phyloP scores from a whole-genome alignment of 2,329 filamentous ascomycete genomes.

The Cordyceps militaris region DNA sequence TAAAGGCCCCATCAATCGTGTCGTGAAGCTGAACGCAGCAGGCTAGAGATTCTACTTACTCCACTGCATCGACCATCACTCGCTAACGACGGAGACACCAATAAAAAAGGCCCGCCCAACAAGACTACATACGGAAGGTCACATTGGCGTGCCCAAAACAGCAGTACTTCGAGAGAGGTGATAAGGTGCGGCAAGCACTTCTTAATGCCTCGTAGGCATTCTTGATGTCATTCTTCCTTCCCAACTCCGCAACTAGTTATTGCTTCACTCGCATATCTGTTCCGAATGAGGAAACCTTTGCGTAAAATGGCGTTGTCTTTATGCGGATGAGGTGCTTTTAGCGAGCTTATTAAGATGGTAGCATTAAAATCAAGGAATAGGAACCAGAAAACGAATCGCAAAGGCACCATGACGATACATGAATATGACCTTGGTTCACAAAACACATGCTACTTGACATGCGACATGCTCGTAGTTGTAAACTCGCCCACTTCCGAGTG shows the following conservation, averaged over 20 bases:
- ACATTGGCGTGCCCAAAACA: not conserved
- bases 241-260: too few relatives aligned
- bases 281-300: too few relatives aligned
- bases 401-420: too few relatives aligned
- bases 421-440: too few relatives aligned
- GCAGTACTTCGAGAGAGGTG: not conserved
- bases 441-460: too few relatives aligned
- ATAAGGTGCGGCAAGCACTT: not conserved
- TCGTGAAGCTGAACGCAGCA: not conserved
- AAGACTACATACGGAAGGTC: not conserved
- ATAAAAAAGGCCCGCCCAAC: not conserved
- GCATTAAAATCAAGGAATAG: not conserved
- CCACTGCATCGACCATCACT: slow-evolving; percentile 5
- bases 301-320: too few relatives aligned
- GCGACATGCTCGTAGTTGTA: too few relatives aligned
- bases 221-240: not conserved
- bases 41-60: not conserved
- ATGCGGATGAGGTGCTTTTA: too few relatives aligned
- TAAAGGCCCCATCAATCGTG: too few relatives aligned
- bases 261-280: too few relatives aligned
- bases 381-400: not conserved
- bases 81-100: not conserved
- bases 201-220: not conserved
- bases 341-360: not conserved
- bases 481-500: too few relatives aligned